Evolutionary conservation across 331 rosid species (phyloP), one percentile per base, ranked within the genome.

Genomic region (Stylosanthes scabra): DNA sequence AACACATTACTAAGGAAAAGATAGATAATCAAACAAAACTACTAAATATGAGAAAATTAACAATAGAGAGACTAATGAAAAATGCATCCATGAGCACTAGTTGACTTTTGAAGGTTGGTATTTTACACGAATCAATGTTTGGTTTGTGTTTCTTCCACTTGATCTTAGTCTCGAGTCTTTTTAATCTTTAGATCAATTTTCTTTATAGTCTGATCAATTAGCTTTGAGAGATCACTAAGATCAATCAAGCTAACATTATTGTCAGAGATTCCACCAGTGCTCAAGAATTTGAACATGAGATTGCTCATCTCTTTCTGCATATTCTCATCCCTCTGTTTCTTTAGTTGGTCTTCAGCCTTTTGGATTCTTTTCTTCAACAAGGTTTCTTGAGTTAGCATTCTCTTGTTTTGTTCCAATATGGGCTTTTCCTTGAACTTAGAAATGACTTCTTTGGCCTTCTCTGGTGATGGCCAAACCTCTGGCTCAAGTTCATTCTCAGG

Each of bases 331-430:
- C 16, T 69, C 0, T 13, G 69, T 40, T 83, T 86, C 72, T 77
- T 84, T 40, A 88, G 34, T 7, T 90, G 84, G 8, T 83, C 91
- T 8, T 47, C 20, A 0, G 81, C 58, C 34, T 89, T 91, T 20
- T 15, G 10, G 6, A 91, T 72, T 11, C 85, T 76, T 14, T 87
- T 83, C 29, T 62, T 78, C 37, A 91, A 55, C 57, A 79, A 84
- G 2, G 61, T 74, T 68, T 86, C 93, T 11, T 87, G 96, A 15
- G 87, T 82, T 52, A 84, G 44, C 96, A 87, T 87, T 63, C 74
- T 84, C 68, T 81, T 86, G 64, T 65, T 63, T 51, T 84, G 86
- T 3, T 87, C 93, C 49, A 78, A 25, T 59, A 79, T 84, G 1
- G 96, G 85, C 83, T 87, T 71, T 11, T 37, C 50, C 71, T n/a